These are phyloP conservation scores for Trematosphaeria pertusa DNA, from an alignment of 2,329 filamentous ascomycete genomes.

Conservation along the genomic window DNA sequence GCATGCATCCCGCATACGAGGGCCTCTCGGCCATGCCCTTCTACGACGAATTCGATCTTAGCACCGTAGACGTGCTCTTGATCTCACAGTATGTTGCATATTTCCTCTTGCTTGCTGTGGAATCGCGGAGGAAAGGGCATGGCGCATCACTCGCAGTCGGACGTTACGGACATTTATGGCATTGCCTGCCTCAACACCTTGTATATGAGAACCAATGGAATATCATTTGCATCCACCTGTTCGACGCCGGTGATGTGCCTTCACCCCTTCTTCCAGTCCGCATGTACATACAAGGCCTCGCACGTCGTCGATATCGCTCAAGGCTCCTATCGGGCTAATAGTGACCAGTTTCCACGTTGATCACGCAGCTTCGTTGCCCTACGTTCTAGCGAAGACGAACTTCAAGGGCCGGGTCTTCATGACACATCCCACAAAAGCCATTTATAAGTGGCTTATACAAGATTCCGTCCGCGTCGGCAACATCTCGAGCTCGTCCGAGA, in stretches of 20 bases:
- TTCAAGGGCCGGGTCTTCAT: conserved; percentile 97
- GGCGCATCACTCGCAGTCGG: conserved; percentile 45
- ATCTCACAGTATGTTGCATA: conserved; percentile 92
- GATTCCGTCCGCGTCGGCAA: conserved; percentile 91
- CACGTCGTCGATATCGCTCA: conserved; percentile 2
- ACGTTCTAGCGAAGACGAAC: conserved; percentile 96
- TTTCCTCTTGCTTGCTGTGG: conserved; percentile 23
- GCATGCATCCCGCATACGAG: conserved; percentile 95
- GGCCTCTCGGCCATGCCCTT: conserved; percentile 92
- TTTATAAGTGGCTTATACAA: conserved; percentile 99
- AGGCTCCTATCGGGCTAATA: conserved; percentile 30
- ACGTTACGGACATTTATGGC: conserved; percentile 24
- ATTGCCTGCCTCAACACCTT: conserved; percentile 27
- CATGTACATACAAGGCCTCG: conserved; percentile 28
- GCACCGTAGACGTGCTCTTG: conserved; percentile 93
- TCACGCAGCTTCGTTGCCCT: conserved; percentile 97
- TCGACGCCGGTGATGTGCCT: conserved; percentile 47
- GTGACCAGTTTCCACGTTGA: conserved; percentile 88
- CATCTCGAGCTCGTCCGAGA: conserved; percentile 68
- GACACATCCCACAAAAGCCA: conserved; percentile 98
- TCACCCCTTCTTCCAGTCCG: conserved; percentile 18
- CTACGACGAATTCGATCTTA: conserved; percentile 98
- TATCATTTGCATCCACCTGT: conserved; percentile 45
- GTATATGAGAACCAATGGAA: conserved; percentile 52
- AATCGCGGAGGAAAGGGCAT: conserved; percentile 23